phyloP scores from a whole-genome alignment of 1,139 yeast species.

The Saccharomyces hybrid region DNA sequence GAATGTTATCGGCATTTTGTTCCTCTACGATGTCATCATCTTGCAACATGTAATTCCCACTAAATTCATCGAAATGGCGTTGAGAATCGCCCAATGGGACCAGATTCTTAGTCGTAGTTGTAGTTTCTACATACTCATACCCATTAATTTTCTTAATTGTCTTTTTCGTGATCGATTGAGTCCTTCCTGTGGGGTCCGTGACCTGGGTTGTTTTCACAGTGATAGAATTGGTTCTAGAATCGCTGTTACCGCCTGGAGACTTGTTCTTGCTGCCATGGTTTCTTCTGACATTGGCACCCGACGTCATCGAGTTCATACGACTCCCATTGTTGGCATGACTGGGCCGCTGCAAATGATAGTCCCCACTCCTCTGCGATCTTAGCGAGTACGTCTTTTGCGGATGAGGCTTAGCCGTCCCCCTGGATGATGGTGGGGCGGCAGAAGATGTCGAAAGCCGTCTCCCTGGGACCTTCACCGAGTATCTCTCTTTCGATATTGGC shows the following conservation, averaged over 20 bases:
- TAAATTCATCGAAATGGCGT: constrained; percentile 28
- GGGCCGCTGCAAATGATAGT: not conserved
- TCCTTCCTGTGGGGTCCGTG: constrained; percentile 27
- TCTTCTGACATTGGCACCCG: not conserved
- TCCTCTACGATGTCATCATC: constrained; percentile 10
- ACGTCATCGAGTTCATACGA: not conserved
- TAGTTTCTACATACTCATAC: constrained; percentile 28
- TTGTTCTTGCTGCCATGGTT: not conserved
- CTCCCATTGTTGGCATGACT: not conserved
- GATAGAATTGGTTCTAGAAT: constrained; percentile 26
- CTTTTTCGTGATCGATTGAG: constrained; percentile 27
- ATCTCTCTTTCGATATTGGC: constrained; percentile 1
- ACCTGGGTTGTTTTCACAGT: constrained; percentile 28
- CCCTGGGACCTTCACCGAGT: not conserved
- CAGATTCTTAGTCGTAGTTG: constrained; percentile 24
- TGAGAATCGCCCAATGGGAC: constrained; percentile 10
- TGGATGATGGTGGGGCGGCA: not conserved
- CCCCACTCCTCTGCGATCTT: not conserved
- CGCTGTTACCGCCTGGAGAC: constrained; percentile 1
- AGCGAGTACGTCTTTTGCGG: constrained; percentile 1
- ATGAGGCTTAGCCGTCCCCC: not conserved
- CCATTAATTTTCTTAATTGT: constrained; percentile 28
- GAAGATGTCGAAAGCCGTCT: constrained; percentile 2
- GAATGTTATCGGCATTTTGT: constrained; percentile 1
- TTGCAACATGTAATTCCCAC: constrained; percentile 21